phyloP scores from a whole-genome alignment of 1,139 yeast species.

The Geotrichum restrictum region DNA sequence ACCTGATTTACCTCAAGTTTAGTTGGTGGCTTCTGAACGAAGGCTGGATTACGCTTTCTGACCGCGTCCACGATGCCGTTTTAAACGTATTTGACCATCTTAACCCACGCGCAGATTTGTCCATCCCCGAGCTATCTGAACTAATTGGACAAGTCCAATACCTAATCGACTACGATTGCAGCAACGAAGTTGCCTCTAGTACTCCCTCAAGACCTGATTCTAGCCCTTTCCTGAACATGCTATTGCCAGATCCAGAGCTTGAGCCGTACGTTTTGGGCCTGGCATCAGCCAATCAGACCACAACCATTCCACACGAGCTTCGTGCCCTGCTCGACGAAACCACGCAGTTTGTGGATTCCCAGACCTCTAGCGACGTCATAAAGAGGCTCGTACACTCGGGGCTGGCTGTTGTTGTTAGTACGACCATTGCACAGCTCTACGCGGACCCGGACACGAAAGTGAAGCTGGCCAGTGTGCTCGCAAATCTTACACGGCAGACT shows the following conservation, averaged over 20 bases:
- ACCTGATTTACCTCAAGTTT: constrained; percentile 79
- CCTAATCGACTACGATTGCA: constrained; percentile 37
- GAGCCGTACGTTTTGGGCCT: constrained; percentile 40
- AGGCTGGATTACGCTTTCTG: constrained; percentile 67
- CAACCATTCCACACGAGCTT: constrained; percentile 26
- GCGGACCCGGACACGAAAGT: constrained; percentile 27
- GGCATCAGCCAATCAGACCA: constrained; percentile 24
- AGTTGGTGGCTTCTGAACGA: constrained; percentile 93
- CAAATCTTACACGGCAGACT: constrained; percentile 65
- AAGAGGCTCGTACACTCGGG: constrained; percentile 41
- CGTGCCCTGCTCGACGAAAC: constrained; percentile 50
- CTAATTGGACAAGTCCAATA: constrained; percentile 45
- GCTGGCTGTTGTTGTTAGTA: constrained; percentile 30
- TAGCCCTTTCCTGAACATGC: constrained; percentile 30
- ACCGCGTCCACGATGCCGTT: constrained; percentile 56
- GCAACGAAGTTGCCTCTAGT: constrained; percentile 20
- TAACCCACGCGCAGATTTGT: constrained; percentile 68
- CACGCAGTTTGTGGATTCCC: constrained; percentile 46
- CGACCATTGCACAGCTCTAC: constrained; percentile 27
- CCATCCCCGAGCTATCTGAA: constrained; percentile 57
- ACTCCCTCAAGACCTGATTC: no score
- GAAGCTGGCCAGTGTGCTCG: constrained; percentile 67
- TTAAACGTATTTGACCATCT: constrained; percentile 54
- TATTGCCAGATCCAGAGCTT: constrained; percentile 44
- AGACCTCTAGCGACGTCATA: constrained; percentile 42